Evolutionary conservation across 2,329 filamentous ascomycete species (phyloP).

Genomic region (Didymella arachidicola): DNA sequence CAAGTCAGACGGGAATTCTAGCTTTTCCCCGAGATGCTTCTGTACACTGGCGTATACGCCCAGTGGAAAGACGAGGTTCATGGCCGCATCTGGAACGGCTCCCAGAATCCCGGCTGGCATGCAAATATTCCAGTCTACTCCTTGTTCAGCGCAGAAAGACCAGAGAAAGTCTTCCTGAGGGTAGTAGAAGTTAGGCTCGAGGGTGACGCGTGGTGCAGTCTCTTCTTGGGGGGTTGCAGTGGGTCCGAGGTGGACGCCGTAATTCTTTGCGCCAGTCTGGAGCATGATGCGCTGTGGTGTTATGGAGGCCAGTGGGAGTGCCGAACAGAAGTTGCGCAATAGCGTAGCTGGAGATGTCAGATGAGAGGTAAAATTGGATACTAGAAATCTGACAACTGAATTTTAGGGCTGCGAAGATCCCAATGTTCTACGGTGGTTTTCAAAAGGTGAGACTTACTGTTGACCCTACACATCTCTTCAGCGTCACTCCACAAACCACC

Average conservation of each 20-base stretch:
- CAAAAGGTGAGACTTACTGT: slow-evolving; percentile 36
- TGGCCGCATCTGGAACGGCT: slow-evolving; percentile 58
- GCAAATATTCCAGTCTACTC: slow-evolving; percentile 56
- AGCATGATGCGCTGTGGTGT: slow-evolving; percentile 58
- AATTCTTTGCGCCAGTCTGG: slow-evolving; percentile 63
- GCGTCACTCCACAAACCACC: slow-evolving; percentile 59
- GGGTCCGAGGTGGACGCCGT: slow-evolving; percentile 59
- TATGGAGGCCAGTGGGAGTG: slow-evolving; percentile 54
- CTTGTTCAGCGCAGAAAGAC: slow-evolving; percentile 52
- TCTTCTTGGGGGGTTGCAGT: slow-evolving; percentile 56
- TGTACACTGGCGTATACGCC: slow-evolving; percentile 61
- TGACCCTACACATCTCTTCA: slow-evolving; percentile 59
- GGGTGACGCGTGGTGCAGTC: slow-evolving; percentile 52
- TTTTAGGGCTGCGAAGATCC: too few relatives aligned
- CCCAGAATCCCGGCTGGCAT: slow-evolving; percentile 60
- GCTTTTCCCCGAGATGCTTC: slow-evolving; percentile 50
- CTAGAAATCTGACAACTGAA: too few relatives aligned
- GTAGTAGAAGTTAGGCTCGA: slow-evolving; percentile 65
- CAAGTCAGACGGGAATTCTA: slow-evolving; percentile 57
- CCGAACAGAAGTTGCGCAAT: slow-evolving; percentile 58
- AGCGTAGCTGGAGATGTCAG: slow-evolving; percentile 41
- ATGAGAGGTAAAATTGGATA: not conserved
- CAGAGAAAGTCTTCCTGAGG: slow-evolving; percentile 60
- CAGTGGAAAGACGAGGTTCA: slow-evolving; percentile 60
- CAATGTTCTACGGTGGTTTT: too few relatives aligned